Percentiles rank a stretch among this genome's conserved stretches.
These are phyloP conservation scores for Botrytis cinerea DNA, from an alignment of 2,329 filamentous ascomycete species.

Conservation along the genomic window DNA sequence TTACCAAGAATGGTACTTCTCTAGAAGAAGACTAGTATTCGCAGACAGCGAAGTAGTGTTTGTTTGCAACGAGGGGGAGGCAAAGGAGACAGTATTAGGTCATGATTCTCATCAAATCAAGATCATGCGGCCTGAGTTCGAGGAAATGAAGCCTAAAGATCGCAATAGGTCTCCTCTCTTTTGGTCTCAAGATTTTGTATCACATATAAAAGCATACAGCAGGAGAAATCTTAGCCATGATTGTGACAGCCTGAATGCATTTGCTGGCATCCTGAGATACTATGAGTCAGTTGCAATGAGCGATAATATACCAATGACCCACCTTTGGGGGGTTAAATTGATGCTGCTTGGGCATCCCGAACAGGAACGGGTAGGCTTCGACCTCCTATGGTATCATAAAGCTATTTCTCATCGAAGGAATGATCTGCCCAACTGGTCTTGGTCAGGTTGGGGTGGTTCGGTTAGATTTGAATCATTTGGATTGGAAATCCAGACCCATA, in stretches of 20 bases:
- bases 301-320: background rate
- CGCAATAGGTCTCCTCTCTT: too few relatives aligned
- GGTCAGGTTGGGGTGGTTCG: background rate
- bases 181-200: too few relatives aligned
- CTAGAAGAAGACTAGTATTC: accelerated
- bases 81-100: background rate
- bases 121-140: too few relatives aligned
- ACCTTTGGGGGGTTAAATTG: background rate
- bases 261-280: background rate
- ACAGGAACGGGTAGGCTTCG: background rate
- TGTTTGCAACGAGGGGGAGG: background rate
- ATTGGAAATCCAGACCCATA: background rate
- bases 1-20: background rate
- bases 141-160: background rate
- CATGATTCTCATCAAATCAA: too few relatives aligned
- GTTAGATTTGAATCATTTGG: too few relatives aligned
- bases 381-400: background rate
- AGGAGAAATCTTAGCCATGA: background rate
- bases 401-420: background rate
- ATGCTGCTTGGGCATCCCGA: background rate
- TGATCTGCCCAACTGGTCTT: background rate
- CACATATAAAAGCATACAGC: background rate
- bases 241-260: background rate
- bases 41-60: background rate
- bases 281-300: background rate